phyloP scores from a whole-genome alignment of 306 rosid genomes.

The Lathyrus oleraceus region DNA sequence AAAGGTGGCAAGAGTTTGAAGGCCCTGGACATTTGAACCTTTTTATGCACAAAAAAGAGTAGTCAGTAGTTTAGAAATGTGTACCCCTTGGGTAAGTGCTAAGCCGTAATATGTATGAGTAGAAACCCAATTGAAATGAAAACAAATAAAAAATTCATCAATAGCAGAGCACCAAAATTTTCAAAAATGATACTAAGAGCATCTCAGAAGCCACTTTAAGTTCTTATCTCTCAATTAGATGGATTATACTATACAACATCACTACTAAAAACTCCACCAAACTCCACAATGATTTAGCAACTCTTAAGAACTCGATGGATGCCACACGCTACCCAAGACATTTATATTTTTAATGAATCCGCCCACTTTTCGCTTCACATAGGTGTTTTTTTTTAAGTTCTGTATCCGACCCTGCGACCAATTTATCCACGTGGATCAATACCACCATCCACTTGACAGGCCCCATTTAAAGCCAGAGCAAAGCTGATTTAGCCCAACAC shows the following conservation, averaged over 20 bases:
- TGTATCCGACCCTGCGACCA: too few species aligned
- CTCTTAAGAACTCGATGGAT: neutral
- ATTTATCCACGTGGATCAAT: too few species aligned
- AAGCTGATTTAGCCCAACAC: too few species aligned
- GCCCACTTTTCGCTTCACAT: neutral
- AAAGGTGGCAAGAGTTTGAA: slow-evolving; percentile 83
- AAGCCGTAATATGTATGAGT: neutral
- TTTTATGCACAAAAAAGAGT: slow-evolving; percentile 32
- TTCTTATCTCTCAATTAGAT: neutral
- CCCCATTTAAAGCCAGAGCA: too few species aligned
- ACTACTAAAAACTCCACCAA: neutral
- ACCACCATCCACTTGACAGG: too few species aligned
- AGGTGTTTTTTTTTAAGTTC: neutral
- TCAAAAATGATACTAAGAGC: neutral
- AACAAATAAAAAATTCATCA: neutral
- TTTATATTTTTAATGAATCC: neutral
- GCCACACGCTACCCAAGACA: neutral
- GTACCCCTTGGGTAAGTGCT: neutral
- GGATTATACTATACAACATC: neutral
- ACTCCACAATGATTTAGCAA: neutral
- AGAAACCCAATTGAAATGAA: neutral
- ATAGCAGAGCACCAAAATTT: neutral
- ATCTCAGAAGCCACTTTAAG: neutral
- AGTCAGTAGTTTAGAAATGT: slow-evolving; percentile 24
- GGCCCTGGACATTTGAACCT: slow-evolving; percentile 98